These are phyloP conservation scores for Lantana camara DNA, from an alignment of 257 asterid genomes.

Conservation along the genomic window DNA sequence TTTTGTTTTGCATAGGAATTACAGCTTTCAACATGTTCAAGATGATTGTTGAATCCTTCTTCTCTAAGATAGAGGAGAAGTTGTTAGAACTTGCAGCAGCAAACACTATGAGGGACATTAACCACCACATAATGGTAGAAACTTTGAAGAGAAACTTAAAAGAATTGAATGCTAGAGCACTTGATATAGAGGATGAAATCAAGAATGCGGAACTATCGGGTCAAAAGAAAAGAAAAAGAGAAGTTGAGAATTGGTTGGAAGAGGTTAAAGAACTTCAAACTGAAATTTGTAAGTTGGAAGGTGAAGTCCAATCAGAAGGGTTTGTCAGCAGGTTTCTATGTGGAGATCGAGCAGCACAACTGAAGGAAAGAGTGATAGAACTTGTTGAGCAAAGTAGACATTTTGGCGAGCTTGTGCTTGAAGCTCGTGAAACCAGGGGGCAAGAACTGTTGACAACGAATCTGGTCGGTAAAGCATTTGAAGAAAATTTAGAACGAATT, in stretches of 20 bases:
- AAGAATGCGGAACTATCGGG: constrained; percentile 2
- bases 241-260: constrained; percentile 24
- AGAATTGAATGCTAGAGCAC: constrained; percentile 21
- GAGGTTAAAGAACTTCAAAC: constrained; percentile 15
- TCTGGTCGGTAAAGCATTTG: neutral
- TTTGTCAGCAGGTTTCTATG: neutral
- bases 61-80: too few relatives aligned
- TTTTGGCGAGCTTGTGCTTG: neutral
- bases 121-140: neutral
- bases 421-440: neutral
- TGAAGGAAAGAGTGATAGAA: neutral
- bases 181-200: constrained; percentile 7
- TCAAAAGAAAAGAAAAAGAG: constrained; percentile 26
- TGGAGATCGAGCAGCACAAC: neutral
- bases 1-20: too few relatives aligned
- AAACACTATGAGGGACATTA: neutral
- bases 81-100: too few relatives aligned
- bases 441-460: neutral
- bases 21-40: too few relatives aligned
- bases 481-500: neutral
- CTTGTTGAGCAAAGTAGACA: constrained; percentile 17
- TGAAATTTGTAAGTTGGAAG: neutral
- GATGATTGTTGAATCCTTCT: too few relatives aligned
- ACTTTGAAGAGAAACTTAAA: neutral
- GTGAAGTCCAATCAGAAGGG: neutral